Base-by-base conservation (phyloP, 2,329 filamentous ascomycete genomes). In the Aspergillus felis region DNA sequence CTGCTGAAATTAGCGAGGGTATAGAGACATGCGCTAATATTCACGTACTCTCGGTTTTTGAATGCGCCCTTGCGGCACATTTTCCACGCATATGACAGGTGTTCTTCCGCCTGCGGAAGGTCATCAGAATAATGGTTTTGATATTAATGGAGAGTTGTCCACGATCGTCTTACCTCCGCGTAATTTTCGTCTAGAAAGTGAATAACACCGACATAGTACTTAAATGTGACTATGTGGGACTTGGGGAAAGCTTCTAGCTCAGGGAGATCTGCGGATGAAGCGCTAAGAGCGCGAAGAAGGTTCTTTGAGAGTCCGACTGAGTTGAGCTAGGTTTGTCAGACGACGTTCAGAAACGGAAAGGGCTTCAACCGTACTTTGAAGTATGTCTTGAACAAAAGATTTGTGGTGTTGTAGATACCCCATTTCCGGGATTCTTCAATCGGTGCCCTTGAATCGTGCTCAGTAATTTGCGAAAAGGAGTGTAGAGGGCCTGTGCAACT, bases 331-430 rank as follows among this genome's bases (percentile, higher is more conserved):
- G 57, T 4, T 24, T 12, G 54, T 56, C 25, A 57, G 54, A 63
- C 44, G 60, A 49, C 3, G 52, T n/a, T 9, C 52, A 38, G 56
- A 49, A 50, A 35, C 10, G 8, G 7, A 24, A 8, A n/a, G 12
- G 6, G 3, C 48, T 9, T 14, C 46, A 29, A 12, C 35, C 53
- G 42, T 73, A 81, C 82, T 76, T 91, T 95, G 80, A 99, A 99
- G 74, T 97, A 97, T 1, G 92, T 97, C 77, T 97, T 97, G 84
- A 99, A 99, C 14, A 97, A 81, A 7, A 99, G 83, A 71, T 96
- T 97, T 69, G 92, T 91, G 63, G 93, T 88, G 73, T 92, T 92
- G 78, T 99, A 99, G 50, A 96, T 90, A 6, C 91, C 95, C 94
- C 94, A 99, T 84, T 97, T 99, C 55, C 94, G 87, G 8, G 93